These are phyloP conservation scores for Suhomyces kilbournensis DNA, from an alignment of 805 yeast species.

Conservation along the genomic window DNA sequence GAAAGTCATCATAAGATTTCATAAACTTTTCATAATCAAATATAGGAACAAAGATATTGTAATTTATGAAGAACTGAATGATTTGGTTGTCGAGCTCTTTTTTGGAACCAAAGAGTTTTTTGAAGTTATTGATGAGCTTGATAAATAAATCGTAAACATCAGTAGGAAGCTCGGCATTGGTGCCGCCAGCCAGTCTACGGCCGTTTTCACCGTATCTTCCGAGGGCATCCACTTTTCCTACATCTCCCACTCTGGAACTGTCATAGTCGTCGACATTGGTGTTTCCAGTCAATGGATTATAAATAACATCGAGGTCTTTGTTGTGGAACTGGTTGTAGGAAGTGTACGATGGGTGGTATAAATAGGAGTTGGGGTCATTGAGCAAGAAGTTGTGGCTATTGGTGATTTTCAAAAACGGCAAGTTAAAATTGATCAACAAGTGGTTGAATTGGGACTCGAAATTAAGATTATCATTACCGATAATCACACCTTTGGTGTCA, in stretches of 20 bases:
- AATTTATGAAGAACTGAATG: constrained; percentile 48
- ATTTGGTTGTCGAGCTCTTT: constrained; percentile 47
- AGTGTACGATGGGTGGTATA: constrained; percentile 40
- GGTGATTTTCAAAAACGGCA: constrained; percentile 43
- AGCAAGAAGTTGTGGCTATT: constrained; percentile 42
- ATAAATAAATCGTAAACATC: constrained; percentile 44
- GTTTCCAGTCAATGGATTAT: constrained; percentile 37
- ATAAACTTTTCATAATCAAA: constrained; percentile 53
- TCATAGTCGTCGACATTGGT: constrained; percentile 3
- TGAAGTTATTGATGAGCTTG: constrained; percentile 42
- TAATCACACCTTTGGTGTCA: constrained; percentile 41
- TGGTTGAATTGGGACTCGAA: constrained; percentile 46
- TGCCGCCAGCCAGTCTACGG: constrained; percentile 1
- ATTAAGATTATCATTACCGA: constrained; percentile 44
- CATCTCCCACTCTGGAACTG: background rate
- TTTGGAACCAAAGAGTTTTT: constrained; percentile 35
- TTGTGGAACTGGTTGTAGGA: constrained; percentile 35
- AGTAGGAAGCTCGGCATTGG: constrained; percentile 26
- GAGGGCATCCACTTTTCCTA: constrained; percentile 4
- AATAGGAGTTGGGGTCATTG: constrained; percentile 41
- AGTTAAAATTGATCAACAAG: constrained; percentile 39
- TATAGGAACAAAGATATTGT: constrained; percentile 53
- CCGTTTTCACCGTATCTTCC: background rate
- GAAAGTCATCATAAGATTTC: constrained; percentile 48
- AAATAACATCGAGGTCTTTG: constrained; percentile 35